These are phyloP conservation scores for Ophiostoma novo-ulmi DNA, from an alignment of 2,329 filamentous ascomycete species.

Conservation along the genomic window DNA sequence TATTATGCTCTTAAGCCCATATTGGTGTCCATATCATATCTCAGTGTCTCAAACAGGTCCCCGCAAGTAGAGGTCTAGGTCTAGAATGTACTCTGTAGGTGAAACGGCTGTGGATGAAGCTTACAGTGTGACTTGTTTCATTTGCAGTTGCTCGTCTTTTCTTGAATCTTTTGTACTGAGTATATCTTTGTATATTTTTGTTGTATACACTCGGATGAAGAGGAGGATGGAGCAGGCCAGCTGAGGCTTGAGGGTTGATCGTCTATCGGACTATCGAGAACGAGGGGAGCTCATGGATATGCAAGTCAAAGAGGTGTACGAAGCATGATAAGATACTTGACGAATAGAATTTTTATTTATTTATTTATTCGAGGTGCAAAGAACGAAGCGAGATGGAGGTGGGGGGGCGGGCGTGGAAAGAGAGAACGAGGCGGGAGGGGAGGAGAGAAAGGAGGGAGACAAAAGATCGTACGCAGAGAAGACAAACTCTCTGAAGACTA, in stretches of 20 bases:
- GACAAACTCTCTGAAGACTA: neutral
- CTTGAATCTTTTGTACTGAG: no score
- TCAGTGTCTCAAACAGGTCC: slow-evolving; percentile 3
- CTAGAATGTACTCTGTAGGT: neutral
- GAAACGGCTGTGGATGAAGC: neutral
- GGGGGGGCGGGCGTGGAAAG: neutral
- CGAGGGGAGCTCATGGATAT: neutral
- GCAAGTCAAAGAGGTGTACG: neutral
- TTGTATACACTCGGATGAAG: neutral
- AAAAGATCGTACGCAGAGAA: neutral
- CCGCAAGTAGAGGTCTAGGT: neutral
- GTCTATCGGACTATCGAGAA: neutral
- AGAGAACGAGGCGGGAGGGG: neutral
- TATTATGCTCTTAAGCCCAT: slow-evolving; percentile 9
- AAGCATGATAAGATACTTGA: neutral
- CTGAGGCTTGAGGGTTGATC: neutral
- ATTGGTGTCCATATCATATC: slow-evolving; percentile 5
- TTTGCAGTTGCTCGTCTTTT: no score
- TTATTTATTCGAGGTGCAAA: neutral
- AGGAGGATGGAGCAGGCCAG: neutral
- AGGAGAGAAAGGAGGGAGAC: neutral
- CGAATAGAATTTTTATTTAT: neutral
- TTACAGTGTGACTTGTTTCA: neutral
- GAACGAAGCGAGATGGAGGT: neutral
- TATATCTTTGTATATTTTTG: neutral